Evolutionary conservation across 2,329 filamentous ascomycete genomes (phyloP).

Genomic region (Microsporum canis): DNA sequence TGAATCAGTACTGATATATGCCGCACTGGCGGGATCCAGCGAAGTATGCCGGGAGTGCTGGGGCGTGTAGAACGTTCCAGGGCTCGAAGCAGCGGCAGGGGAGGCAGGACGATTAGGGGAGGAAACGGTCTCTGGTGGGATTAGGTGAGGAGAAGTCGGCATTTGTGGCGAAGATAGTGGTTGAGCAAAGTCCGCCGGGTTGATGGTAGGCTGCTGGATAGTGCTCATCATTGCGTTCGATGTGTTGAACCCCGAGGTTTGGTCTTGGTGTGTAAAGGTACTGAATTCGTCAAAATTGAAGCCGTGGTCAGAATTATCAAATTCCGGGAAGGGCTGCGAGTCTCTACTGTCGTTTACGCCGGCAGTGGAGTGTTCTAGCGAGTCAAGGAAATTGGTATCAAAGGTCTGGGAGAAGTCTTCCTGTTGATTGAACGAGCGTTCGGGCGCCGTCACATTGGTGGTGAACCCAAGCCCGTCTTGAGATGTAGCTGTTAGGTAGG

Average conservation of each 20-base stretch:
- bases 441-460: slow-evolving; percentile 12
- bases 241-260: slow-evolving; percentile 23
- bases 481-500: slow-evolving; percentile 25
- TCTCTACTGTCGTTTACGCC: slow-evolving; percentile 16
- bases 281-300: slow-evolving; percentile 29
- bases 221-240: slow-evolving; percentile 20
- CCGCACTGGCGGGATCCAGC: slow-evolving; percentile 49
- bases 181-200: slow-evolving; percentile 37
- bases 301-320: slow-evolving; percentile 29
- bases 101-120: slow-evolving; percentile 11
- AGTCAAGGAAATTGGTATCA: slow-evolving; percentile 27
- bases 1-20: slow-evolving; percentile 42
- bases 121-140: slow-evolving; percentile 8
- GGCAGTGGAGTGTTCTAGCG: slow-evolving; percentile 25
- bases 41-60: slow-evolving; percentile 50
- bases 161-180: slow-evolving; percentile 36
- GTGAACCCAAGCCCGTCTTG: background rate
- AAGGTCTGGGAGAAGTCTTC: slow-evolving; percentile 29
- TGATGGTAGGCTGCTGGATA: slow-evolving; percentile 30
- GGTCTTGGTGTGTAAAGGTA: slow-evolving; percentile 27
- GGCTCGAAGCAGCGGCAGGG: slow-evolving; percentile 10
- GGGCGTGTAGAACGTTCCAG: slow-evolving; percentile 37
- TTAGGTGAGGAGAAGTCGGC: slow-evolving; percentile 15
- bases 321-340: slow-evolving; percentile 29
- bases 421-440: slow-evolving; percentile 26